Evolutionary conservation across 164 flowering plant species (phyloP).

Genomic region (Buxus sempervirens): DNA sequence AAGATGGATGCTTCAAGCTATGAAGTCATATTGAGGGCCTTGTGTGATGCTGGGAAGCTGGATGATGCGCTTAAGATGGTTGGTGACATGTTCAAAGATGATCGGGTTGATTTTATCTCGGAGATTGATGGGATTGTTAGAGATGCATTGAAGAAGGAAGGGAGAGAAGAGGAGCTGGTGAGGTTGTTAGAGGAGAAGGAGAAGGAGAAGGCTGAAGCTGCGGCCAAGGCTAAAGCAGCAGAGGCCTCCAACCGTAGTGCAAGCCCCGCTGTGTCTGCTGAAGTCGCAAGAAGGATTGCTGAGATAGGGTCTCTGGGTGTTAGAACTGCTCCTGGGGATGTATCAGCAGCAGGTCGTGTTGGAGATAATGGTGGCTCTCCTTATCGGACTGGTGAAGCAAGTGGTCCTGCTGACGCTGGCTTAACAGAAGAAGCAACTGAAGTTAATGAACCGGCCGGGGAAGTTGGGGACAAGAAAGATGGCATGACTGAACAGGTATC

Average conservation of each 20-base stretch:
- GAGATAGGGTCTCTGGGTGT: no score
- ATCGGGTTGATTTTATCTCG: conserved; percentile 38
- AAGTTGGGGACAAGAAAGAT: conserved; percentile 2
- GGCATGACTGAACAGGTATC: not conserved
- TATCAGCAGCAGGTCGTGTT: no score
- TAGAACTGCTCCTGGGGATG: conserved; percentile 17
- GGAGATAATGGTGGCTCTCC: conserved; percentile 10
- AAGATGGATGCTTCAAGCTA: conserved; percentile 61
- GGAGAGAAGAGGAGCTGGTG: conserved; percentile 72
- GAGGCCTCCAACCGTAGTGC: no score
- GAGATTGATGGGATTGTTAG: conserved; percentile 68
- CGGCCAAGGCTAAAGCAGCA: conserved; percentile 51
- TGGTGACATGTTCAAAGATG: conserved; percentile 58
- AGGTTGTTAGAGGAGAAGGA: conserved; percentile 74
- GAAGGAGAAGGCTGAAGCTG: conserved; percentile 54
- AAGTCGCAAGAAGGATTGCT: no score
- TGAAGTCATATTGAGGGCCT: conserved; percentile 57
- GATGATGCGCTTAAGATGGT: conserved; percentile 68
- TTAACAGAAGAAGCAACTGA: conserved; percentile 5
- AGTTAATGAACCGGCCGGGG: conserved; percentile 10
- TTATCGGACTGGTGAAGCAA: not conserved
- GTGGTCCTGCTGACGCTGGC: conserved; percentile 7
- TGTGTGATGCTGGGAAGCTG: conserved; percentile 56
- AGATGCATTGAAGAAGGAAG: conserved; percentile 60
- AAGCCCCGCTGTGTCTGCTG: no score